phyloP scores from a whole-genome alignment of 2,329 filamentous ascomycete species.

The Lojkania enalia region DNA sequence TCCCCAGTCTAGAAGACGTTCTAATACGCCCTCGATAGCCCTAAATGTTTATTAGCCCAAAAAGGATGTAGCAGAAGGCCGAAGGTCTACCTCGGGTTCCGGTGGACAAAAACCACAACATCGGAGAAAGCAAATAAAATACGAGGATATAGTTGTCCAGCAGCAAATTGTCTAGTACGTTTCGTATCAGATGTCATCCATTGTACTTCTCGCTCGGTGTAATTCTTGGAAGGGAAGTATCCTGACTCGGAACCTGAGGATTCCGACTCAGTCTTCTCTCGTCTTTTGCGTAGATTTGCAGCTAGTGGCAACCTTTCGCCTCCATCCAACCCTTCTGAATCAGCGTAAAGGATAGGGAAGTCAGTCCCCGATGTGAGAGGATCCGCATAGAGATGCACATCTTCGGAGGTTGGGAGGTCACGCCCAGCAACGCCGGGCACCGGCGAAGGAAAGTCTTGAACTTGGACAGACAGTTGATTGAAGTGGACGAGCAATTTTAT shows the following conservation, averaged over 20 bases:
- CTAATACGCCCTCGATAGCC: neutral
- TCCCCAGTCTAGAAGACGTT: conserved; percentile 5
- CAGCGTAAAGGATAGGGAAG: conserved; percentile 52
- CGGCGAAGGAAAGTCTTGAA: conserved; percentile 46
- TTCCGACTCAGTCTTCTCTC: conserved; percentile 29
- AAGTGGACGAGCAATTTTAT: conserved; percentile 54
- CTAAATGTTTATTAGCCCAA: neutral
- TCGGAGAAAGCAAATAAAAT: conserved; percentile 49
- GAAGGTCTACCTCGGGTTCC: conserved; percentile 36
- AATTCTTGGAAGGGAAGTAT: conserved; percentile 47
- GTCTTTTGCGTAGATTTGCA: conserved; percentile 37
- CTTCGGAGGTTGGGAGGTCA: conserved; percentile 53
- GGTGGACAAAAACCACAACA: conserved; percentile 47
- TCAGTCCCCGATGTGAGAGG: conserved; percentile 46
- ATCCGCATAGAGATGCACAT: conserved; percentile 56
- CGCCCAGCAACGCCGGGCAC: conserved; percentile 51
- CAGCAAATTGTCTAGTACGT: conserved; percentile 36
- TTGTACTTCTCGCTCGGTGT: neutral
- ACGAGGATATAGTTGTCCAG: conserved; percentile 45
- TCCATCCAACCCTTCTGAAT: conserved; percentile 56
- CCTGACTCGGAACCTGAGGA: conserved; percentile 12
- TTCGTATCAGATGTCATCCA: conserved; percentile 2
- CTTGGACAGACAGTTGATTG: conserved; percentile 22
- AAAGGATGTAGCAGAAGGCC: neutral
- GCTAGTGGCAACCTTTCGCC: conserved; percentile 47